A percentile compares a stretch with the other conserved stretches of the same genome.
These are phyloP conservation scores for bread wheat (Triticum aestivum) DNA, from an alignment of 176 grass and related monocot species.

Conservation along the genomic window DNA sequence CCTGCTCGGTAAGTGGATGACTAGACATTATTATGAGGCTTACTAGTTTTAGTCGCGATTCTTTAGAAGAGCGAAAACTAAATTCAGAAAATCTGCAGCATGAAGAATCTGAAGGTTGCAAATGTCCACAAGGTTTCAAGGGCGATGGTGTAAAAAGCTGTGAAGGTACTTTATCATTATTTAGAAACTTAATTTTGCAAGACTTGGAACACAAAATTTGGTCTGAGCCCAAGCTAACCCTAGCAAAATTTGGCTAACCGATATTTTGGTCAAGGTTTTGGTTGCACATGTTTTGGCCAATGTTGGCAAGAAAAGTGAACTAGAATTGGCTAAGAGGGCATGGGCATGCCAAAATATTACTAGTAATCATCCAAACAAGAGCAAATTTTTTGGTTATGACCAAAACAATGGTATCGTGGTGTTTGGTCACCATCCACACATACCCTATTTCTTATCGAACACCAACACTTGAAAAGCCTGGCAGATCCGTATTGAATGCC, in stretches of 20 bases:
- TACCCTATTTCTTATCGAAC: too few species aligned
- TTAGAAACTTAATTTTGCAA: conserved; percentile 4
- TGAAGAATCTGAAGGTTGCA: conserved; percentile 71
- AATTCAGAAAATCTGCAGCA: conserved; percentile 48
- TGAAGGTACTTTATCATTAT: conserved; percentile 57
- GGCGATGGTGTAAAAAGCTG: conserved; percentile 74
- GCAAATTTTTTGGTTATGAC: background rate
- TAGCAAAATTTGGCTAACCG: too few species aligned
- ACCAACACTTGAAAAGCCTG: background rate
- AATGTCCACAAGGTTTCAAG: conserved; percentile 73
- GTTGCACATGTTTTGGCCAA: too few species aligned
- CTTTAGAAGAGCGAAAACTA: conserved; percentile 18
- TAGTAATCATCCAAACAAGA: background rate
- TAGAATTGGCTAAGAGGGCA: background rate
- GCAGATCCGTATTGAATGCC: background rate
- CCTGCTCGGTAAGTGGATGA: conserved; percentile 74
- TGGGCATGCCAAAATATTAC: background rate
- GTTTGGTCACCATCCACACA: background rate
- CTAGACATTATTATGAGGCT: conserved; percentile 20
- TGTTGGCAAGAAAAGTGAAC: background rate
- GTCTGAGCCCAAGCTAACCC: too few species aligned
- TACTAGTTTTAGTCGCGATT: background rate
- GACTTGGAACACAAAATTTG: background rate
- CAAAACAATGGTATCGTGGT: background rate
- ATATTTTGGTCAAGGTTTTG: too few species aligned